Conservation (phyloP, 805 yeast genomes). For the Cyberlindnera samutprakarnensis region DNA sequence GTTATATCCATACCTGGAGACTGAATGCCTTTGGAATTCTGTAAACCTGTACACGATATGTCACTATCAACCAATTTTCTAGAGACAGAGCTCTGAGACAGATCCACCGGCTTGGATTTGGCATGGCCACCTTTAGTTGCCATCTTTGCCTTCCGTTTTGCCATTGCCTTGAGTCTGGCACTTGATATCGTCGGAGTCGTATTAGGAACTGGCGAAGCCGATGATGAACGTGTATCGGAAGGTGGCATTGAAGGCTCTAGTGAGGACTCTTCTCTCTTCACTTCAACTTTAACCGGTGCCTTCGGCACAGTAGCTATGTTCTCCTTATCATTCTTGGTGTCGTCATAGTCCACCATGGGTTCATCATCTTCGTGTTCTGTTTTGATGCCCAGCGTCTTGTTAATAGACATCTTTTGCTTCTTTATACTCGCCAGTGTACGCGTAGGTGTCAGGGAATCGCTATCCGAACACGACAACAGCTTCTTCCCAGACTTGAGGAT, state of each 20-base stretch:
- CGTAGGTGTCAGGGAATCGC: conserved; percentile 20
- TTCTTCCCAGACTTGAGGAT: conserved; percentile 41
- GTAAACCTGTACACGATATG: conserved; percentile 6
- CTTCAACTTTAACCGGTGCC: conserved; percentile 3
- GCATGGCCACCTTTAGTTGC: conserved; percentile 45
- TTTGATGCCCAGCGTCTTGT: conserved; percentile 35
- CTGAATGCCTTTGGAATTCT: conserved; percentile 2
- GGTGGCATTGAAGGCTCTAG: conserved; percentile 2
- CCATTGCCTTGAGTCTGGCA: conserved; percentile 88
- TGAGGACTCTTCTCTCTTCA: neutral
- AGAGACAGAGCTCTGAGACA: conserved; percentile 65
- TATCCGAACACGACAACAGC: conserved; percentile 29
- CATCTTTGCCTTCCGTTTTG: conserved; percentile 81
- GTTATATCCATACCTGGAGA: conserved; percentile 49
- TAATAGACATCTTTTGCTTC: conserved; percentile 40
- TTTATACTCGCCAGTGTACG: conserved; percentile 34
- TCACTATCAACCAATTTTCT: conserved; percentile 36
- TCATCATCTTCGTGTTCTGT: conserved; percentile 22
- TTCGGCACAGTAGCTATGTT: conserved; percentile 9
- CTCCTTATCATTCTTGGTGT: neutral
- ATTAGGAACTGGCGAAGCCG: neutral
- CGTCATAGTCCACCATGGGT: conserved; percentile 12
- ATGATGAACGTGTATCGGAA: conserved; percentile 3
- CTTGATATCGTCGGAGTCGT: conserved; percentile 30
- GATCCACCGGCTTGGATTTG: conserved; percentile 48